Percentiles rank a stretch among this genome's conserved stretches.
Evolutionary conservation across 2,329 filamentous ascomycete genomes (phyloP).

Genomic region (Fusarium papillatum): DNA sequence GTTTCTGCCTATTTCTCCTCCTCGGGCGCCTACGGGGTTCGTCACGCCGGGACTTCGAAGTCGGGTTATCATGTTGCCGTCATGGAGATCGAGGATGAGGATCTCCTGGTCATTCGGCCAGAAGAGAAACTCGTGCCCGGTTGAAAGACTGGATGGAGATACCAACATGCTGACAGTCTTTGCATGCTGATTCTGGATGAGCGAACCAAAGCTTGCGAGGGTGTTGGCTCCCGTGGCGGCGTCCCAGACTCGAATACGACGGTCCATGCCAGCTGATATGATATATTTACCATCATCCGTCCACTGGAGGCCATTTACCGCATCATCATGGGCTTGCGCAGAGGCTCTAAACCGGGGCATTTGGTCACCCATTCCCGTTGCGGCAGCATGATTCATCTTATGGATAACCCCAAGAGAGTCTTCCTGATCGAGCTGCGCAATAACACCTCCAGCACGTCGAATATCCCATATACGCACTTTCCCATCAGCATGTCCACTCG

Average conservation of each 20-base stretch:
- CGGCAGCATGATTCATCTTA: conserved; percentile 50
- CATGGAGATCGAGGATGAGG: conserved; percentile 82
- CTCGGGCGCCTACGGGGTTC: conserved; percentile 55
- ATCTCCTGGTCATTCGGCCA: conserved; percentile 89
- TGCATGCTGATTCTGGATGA: conserved; percentile 80
- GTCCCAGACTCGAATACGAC: conserved; percentile 90
- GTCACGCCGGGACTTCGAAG: conserved; percentile 74
- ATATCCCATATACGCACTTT: conserved; percentile 91
- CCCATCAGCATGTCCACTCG: conserved; percentile 88
- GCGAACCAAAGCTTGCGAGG: conserved; percentile 87
- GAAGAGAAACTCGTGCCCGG: conserved; percentile 76
- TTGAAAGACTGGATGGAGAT: conserved; percentile 71
- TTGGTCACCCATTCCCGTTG: conserved; percentile 47
- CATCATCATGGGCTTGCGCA: conserved; percentile 80
- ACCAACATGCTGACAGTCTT: conserved; percentile 73
- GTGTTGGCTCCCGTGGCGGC: conserved; percentile 86
- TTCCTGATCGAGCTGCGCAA: conserved; percentile 87
- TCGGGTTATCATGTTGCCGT: conserved; percentile 80
- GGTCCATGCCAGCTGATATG: conserved; percentile 86
- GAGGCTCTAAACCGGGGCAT: conserved; percentile 59
- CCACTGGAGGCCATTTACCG: conserved; percentile 90
- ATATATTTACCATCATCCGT: conserved; percentile 83
- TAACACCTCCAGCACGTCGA: conserved; percentile 79
- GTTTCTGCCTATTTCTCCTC: conserved; percentile 71
- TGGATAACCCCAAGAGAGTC: conserved; percentile 79